phyloP scores from a whole-genome alignment of 805 yeast species.

The Kodamaea hsintzibuensis region DNA sequence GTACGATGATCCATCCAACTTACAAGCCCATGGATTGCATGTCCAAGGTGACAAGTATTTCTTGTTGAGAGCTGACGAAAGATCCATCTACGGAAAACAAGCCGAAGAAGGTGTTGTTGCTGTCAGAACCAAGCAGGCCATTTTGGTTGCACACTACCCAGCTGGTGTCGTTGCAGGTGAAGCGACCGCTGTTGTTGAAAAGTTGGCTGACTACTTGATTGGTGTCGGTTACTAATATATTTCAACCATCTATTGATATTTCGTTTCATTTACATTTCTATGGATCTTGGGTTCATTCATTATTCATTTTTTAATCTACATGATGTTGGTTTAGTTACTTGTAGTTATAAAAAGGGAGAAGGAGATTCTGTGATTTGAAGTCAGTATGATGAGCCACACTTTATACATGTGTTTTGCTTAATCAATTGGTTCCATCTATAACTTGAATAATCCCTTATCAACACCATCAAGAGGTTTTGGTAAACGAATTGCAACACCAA shows the following conservation, averaged over 20 bases:
- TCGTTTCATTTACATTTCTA: background rate
- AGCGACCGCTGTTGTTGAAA: slow-evolving; percentile 93
- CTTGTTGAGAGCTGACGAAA: slow-evolving; percentile 82
- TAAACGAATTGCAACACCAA: slow-evolving; percentile 36
- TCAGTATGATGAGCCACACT: background rate
- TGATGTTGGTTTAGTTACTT: background rate
- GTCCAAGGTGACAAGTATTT: slow-evolving; percentile 85
- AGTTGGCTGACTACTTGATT: slow-evolving; percentile 92
- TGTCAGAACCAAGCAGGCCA: slow-evolving; percentile 92
- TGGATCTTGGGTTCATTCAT: background rate
- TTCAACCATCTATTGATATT: background rate
- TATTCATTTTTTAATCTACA: background rate
- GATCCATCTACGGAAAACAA: slow-evolving; percentile 90
- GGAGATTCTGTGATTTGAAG: background rate
- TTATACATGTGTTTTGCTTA: too few relatives aligned
- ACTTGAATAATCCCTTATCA: slow-evolving; percentile 13
- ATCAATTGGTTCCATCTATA: too few relatives aligned
- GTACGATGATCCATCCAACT: slow-evolving; percentile 71
- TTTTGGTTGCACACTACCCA: slow-evolving; percentile 92
- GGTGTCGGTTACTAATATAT: slow-evolving; percentile 68
- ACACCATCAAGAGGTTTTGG: slow-evolving; percentile 38
- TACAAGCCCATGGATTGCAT: slow-evolving; percentile 87
- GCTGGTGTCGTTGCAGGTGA: slow-evolving; percentile 90
- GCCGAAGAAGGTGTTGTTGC: slow-evolving; percentile 87
- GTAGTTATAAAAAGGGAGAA: background rate